Base-by-base conservation (phyloP, 140 eudicot species). In the Senecio squalidus region DNA sequence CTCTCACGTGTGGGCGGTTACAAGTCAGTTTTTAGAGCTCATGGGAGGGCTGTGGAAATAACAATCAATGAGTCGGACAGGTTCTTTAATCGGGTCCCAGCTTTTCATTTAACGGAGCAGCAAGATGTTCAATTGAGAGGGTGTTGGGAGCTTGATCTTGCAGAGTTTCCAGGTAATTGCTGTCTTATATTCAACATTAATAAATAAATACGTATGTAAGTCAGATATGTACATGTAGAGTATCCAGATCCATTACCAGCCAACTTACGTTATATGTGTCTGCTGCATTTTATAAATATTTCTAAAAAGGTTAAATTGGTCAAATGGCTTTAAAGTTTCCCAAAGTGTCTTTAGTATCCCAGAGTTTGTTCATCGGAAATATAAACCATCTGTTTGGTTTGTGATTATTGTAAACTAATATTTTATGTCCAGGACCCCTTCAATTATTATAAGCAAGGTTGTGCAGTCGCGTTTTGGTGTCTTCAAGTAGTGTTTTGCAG, bases 131-230 rank as follows among this genome's bases (percentile, higher is more conserved):
- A 18, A 21, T 48, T 79, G 58, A 54, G 25, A 58, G 95, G 84
- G 58, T 71, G 24, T 58, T 61, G 75, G 76, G 84, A 76, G 77
- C 84, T 86, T 44, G 87, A 86, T 72, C 76, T 84, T 50, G 66
- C 84, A 29, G 71, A 76, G 23, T 33, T 71, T 68, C 82, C 88
- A 16, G 68, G 69, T 60, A 60, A 27, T n/a, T 51, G 2, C 55
- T 44, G 21, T 17, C 44, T 41, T 60, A 1, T 2, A 9, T 41
- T 34, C 40, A 9, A 36, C 43, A 36, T n/a, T 1, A 0, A 13
- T 24, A 15, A 23, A 39, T 3, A 25, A 9, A 51, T 3, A 33
- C 28, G 25, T 27, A 16, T 27, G 39, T 7, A 52, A 36, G 43
- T 36, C n/a, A n/a, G n/a, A n/a, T n/a, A n/a, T n/a, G n/a, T n/a